Base-by-base conservation (phyloP, 2,329 filamentous ascomycete species). In the Seiridium unicorne region DNA sequence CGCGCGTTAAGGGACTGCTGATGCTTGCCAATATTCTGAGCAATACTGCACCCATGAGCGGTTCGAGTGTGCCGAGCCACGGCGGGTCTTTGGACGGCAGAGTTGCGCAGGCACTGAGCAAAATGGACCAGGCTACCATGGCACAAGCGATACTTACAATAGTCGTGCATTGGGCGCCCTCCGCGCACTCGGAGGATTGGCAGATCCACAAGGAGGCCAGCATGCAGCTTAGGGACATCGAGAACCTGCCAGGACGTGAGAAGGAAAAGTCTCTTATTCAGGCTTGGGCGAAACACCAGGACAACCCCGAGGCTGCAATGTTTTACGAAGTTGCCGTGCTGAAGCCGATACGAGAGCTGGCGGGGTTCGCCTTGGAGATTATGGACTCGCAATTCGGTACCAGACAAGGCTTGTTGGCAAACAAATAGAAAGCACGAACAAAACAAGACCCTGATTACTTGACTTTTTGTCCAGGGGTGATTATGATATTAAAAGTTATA, bases 101-200 rank as follows among this genome's bases (percentile, higher is more conserved):
- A 7, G 51, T 74, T 8, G 59, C 62, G 0, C 65, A 76, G 26
- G 61, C 68, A 0, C 65, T 85, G 18, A 68, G 69, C 3, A 74
- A 76, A 13, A 77, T 82, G 8, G 84, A 86, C 60, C 82, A 83
- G 62, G 76, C 83, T 3, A 81, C 79, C 8, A 71, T 85, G 55
- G 82, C 80, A 62, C 82, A 87, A 64, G 79, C 80, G 58, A 68
- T 87, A 11, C 72, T 86, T 58, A 72, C 78, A 44, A 75, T 87
- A 65, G 74, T 82, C 10, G 63, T 79, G 26, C 70, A 75, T 36
- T 76, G 79, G 51, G 77, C 73, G 1, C 76, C 77, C 0, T 64
- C 70, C 35, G 79, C 74, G 4, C 77, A 81, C 62, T 75, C 76
- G 5, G 70, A 75, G 5, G 77, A 78, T 5, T 85, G 82, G 78